These are phyloP conservation scores for Pontederia crassipes DNA, from an alignment of 176 grass and related monocot genomes.

Conservation along the genomic window DNA sequence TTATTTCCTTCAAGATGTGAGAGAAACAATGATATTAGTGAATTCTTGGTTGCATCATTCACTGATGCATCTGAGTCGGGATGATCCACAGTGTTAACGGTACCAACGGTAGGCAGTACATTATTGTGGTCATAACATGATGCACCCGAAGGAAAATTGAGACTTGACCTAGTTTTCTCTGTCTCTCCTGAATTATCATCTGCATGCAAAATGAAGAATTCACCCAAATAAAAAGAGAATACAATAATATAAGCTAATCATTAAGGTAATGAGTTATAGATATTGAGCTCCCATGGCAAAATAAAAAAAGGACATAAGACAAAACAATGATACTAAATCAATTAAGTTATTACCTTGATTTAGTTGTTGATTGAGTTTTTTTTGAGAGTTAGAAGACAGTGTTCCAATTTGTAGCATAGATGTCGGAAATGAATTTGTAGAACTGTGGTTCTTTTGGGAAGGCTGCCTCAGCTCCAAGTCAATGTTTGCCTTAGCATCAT, in stretches of 20 bases:
- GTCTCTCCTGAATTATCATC: constrained; percentile 39
- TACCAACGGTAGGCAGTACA: constrained; percentile 25
- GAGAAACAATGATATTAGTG: constrained; percentile 89
- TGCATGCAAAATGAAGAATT: constrained; percentile 29
- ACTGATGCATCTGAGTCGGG: constrained; percentile 29
- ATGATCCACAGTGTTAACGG: constrained; percentile 22
- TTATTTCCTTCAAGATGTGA: constrained; percentile 90
- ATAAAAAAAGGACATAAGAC: constrained; percentile 12
- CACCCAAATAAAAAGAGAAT: constrained; percentile 19
- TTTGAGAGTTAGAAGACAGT: constrained; percentile 27
- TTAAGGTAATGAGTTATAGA: too few relatives aligned
- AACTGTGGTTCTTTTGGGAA: constrained; percentile 40
- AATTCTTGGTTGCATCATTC: constrained; percentile 55
- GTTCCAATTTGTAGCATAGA: constrained; percentile 7
- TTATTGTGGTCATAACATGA: constrained; percentile 21
- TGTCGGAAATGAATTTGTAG: constrained; percentile 29
- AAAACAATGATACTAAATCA: constrained; percentile 8
- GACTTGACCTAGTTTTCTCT: constrained; percentile 32
- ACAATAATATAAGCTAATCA: constrained; percentile 4
- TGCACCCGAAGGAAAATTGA: constrained; percentile 18
- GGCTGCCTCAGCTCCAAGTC: constrained; percentile 73
- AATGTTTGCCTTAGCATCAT: constrained; percentile 40
- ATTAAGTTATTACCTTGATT: constrained; percentile 40
- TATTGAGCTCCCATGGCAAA: neutral
- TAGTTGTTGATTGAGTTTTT: constrained; percentile 26